phyloP scores from a whole-genome alignment of 257 asterid species.

The Linaria vulgaris region DNA sequence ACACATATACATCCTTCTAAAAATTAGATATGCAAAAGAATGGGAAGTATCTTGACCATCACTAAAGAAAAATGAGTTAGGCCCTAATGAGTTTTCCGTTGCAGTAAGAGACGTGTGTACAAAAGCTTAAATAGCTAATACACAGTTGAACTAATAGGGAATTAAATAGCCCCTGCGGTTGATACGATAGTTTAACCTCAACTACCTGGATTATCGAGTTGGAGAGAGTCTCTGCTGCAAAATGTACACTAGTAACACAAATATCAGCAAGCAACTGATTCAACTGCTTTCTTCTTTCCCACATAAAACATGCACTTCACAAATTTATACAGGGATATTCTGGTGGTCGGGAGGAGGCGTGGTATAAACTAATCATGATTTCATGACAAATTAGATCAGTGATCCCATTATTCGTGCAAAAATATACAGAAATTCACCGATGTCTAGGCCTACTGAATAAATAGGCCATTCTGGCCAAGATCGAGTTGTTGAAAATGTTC shows the following conservation, averaged over 20 bases:
- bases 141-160: too few species aligned
- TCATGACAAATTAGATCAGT: neutral
- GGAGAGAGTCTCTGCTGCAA: too few species aligned
- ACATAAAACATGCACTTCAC: neutral
- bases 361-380: neutral
- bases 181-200: neutral
- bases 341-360: neutral
- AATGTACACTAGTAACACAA: too few species aligned
- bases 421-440: too few species aligned
- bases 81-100: neutral
- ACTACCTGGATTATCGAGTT: neutral
- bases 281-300: neutral
- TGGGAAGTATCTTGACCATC: neutral
- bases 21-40: neutral
- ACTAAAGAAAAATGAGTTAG: neutral
- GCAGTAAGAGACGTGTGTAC: neutral
- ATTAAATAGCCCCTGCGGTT: neutral
- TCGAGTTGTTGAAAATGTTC: too few species aligned
- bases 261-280: neutral
- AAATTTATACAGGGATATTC: neutral
- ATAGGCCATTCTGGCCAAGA: too few species aligned
- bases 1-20: neutral
- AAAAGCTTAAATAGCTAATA: too few species aligned
- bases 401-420: neutral
- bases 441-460: too few species aligned